These are phyloP conservation scores for Raffaelea albimanens DNA, from an alignment of 2,329 filamentous ascomycete genomes.

Conservation along the genomic window DNA sequence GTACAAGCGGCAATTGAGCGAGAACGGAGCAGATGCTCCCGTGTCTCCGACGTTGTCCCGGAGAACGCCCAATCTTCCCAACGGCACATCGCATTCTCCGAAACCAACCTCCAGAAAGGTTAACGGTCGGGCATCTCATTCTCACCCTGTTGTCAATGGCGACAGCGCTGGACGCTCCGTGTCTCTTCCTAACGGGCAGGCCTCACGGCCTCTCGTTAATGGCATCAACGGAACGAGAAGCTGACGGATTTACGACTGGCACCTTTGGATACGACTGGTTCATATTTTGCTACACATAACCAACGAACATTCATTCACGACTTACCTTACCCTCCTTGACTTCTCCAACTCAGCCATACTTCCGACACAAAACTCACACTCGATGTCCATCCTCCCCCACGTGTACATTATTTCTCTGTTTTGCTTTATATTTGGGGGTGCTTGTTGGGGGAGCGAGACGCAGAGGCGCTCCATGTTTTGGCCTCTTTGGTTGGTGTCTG, in stretches of 20 bases:
- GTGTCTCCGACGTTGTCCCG: constrained; percentile 31
- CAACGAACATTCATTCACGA: no score
- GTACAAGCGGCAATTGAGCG: constrained; percentile 42
- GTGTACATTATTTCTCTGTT: constrained; percentile 2
- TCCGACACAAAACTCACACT: background rate
- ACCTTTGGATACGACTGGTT: background rate
- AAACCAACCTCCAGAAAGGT: background rate
- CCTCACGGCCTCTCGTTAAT: constrained; percentile 11
- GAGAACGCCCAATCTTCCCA: constrained; percentile 23
- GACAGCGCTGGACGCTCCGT: background rate
- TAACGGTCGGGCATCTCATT: background rate
- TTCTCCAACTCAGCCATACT: no score
- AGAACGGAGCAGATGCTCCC: constrained; percentile 39
- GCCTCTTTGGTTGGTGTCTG: background rate
- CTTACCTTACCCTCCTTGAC: no score
- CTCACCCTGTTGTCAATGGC: background rate
- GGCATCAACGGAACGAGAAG: constrained; percentile 15
- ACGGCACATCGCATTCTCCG: constrained; percentile 28
- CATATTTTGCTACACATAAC: no score
- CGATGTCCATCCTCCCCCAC: background rate
- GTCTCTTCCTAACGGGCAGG: background rate
- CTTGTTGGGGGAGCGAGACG: background rate
- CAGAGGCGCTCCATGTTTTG: background rate
- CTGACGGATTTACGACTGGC: background rate
- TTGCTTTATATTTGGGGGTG: background rate